These are phyloP conservation scores for Cornus kousa DNA, from an alignment of 148 eudicot species.

Conservation along the genomic window DNA sequence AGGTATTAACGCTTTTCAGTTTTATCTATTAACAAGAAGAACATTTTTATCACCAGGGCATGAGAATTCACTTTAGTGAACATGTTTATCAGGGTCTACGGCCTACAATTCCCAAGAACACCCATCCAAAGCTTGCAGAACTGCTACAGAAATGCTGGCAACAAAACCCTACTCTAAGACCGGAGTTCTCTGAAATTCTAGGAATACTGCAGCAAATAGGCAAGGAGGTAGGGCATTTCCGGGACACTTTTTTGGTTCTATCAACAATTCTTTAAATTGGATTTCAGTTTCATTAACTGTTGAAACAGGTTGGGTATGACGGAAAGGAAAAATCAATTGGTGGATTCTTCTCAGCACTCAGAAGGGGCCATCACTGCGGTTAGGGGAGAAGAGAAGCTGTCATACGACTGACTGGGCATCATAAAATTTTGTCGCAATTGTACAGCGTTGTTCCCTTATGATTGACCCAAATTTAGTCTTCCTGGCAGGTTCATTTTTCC, in stretches of 20 bases:
- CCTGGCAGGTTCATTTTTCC: background rate
- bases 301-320: conserved; percentile 22
- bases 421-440: background rate
- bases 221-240: conserved; percentile 37
- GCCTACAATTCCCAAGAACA: conserved; percentile 55
- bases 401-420: background rate
- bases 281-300: background rate
- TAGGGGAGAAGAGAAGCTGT: background rate
- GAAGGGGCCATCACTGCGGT: conserved; percentile 17
- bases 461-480: background rate
- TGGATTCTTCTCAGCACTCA: conserved; percentile 19
- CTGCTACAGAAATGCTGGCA: conserved; percentile 73
- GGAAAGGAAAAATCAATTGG: conserved; percentile 13
- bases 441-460: background rate
- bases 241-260: background rate
- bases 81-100: conserved; percentile 48
- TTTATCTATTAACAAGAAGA: background rate
- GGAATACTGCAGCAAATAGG: conserved; percentile 39
- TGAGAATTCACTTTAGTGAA: background rate
- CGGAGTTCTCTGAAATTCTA: conserved; percentile 55
- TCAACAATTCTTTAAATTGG: background rate
- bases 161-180: conserved; percentile 58
- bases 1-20: conserved; percentile 34
- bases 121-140: conserved; percentile 53
- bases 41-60: background rate